Evolutionary conservation across 2,329 filamentous ascomycete genomes (phyloP).

Genomic region (Monosporascus sp.): DNA sequence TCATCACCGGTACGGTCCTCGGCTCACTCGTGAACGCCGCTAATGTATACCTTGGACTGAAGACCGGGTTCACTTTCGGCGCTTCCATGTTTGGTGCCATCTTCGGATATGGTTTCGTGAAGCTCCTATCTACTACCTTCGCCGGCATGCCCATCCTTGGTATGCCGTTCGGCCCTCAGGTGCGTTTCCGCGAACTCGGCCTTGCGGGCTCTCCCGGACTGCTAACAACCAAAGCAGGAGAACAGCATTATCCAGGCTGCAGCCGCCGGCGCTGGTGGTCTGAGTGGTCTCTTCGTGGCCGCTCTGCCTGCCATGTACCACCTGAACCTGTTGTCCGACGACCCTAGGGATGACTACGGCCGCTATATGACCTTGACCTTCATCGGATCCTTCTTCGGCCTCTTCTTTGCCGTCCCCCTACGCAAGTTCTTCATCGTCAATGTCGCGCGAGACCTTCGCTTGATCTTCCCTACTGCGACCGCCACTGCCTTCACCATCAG

Average conservation of each 20-base stretch:
- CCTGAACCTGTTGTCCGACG: slow-evolving; percentile 39
- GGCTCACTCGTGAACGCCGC: slow-evolving; percentile 52
- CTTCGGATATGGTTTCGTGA: slow-evolving; percentile 51
- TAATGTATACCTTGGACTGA: slow-evolving; percentile 50
- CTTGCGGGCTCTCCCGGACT: background rate
- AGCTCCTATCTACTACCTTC: slow-evolving; percentile 37
- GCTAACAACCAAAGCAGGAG: slow-evolving; percentile 30
- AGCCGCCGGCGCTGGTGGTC: slow-evolving; percentile 49
- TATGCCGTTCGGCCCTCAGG: slow-evolving; percentile 45
- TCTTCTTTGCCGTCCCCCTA: slow-evolving; percentile 57
- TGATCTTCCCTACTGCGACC: slow-evolving; percentile 55
- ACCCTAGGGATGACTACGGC: slow-evolving; percentile 48
- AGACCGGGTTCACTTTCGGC: slow-evolving; percentile 41
- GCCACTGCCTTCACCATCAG: slow-evolving; percentile 56
- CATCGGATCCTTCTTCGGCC: slow-evolving; percentile 58
- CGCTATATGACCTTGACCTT: slow-evolving; percentile 56
- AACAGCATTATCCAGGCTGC: slow-evolving; percentile 52
- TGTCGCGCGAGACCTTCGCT: slow-evolving; percentile 52
- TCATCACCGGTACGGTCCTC: slow-evolving; percentile 46
- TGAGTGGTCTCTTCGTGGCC: slow-evolving; percentile 49
- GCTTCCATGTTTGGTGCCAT: slow-evolving; percentile 44
- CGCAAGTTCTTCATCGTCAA: slow-evolving; percentile 66
- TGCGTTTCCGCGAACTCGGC: background rate
- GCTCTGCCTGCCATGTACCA: slow-evolving; percentile 53
- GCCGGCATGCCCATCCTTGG: slow-evolving; percentile 47